Evolutionary conservation across 2,329 filamentous ascomycete species (phyloP), one percentile per base, ranked within the genome.

Genomic region (Aspergillus neoniger): DNA sequence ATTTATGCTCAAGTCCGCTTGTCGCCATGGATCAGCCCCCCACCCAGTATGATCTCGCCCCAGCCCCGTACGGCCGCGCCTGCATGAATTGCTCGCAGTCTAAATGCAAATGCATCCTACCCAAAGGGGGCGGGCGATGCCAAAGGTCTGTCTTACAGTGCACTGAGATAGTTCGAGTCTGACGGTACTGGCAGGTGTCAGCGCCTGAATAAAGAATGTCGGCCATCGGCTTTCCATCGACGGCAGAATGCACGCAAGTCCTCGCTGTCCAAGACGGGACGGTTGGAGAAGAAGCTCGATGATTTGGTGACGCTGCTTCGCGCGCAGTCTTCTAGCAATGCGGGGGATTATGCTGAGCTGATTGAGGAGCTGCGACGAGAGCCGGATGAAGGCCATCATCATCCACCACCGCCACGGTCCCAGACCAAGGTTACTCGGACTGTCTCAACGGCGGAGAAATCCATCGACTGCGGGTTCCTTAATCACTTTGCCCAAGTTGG

Each of bases 171-270:
- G 2, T 15, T 32, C 17, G 19, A 41, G 25, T 23, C 39, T 55
- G 25, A 49, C n/a, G 15, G 17, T 12, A 7, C 1, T 44, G 47
- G 61, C 38, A 76, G 80, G 57, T 82, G 80, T 52, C 68, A 74
- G 55, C 79, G 79, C 4, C 65, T 81, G 1, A 72, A 75, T n/a
- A 79, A 77, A 62, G 66, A 75, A 32, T 81, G 80, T 62, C 69
- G 71, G 4, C 77, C 77, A 12, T 71, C 76, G 10, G 60, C 67
- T 21, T 67, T 75, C 25, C 64, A 74, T 8, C 72, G 78, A 38
- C 74, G 71, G 47, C 72, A 68, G 14, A 62, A 56, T 1, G 47
- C 56, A 4, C 65, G 61, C 23, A 54, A 54, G 12, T 48, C 55
- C 2, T 58, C 32, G 12, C 30, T 57, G 2, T 60, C 55, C 9